A percentile compares a stretch with the other conserved stretches of the same genome.
phyloP scores from a whole-genome alignment of 495 filamentous ascomycete species.

The Lophium mytilinum region DNA sequence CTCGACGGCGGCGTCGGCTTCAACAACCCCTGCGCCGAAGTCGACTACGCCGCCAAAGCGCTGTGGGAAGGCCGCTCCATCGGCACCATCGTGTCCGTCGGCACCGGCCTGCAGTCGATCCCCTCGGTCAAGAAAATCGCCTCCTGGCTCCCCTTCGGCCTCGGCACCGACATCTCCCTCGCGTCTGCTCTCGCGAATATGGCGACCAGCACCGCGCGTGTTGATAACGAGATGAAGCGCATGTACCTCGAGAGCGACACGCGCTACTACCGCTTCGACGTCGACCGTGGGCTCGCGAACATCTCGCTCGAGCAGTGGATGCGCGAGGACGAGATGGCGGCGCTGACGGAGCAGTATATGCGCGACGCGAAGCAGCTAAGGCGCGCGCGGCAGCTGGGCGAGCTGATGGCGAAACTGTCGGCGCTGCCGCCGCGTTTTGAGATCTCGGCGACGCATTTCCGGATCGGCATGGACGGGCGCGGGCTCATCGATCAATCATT shows the following conservation, averaged over 20 bases:
- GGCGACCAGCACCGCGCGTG: slow-evolving; percentile 26
- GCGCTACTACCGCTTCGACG: slow-evolving; percentile 28
- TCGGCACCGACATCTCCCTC: slow-evolving; percentile 26
- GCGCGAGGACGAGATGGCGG: slow-evolving; percentile 30
- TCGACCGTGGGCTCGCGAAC: slow-evolving; percentile 28
- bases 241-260: slow-evolving; percentile 25
- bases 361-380: slow-evolving; percentile 24
- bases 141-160: slow-evolving; percentile 28
- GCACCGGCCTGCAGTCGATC: slow-evolving; percentile 31
- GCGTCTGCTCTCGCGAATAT: slow-evolving; percentile 26
- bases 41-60: slow-evolving; percentile 28
- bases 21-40: slow-evolving; percentile 30
- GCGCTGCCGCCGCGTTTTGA: slow-evolving; percentile 25
- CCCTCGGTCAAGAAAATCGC: slow-evolving; percentile 24
- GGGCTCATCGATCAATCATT: slow-evolving; percentile 18
- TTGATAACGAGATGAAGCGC: slow-evolving; percentile 31
- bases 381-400: slow-evolving; percentile 15
- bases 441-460: slow-evolving; percentile 21
- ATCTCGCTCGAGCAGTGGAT: slow-evolving; percentile 29
- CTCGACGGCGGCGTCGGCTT: slow-evolving; percentile 32
- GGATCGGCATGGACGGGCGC: slow-evolving; percentile 19
- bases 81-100: slow-evolving; percentile 28
- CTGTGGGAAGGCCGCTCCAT: slow-evolving; percentile 26
- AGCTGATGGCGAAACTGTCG: slow-evolving; percentile 20
- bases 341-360: slow-evolving; percentile 30